Conservation (phyloP, 2,329 filamentous ascomycete genomes). For the Emydomyces testavorans region DNA sequence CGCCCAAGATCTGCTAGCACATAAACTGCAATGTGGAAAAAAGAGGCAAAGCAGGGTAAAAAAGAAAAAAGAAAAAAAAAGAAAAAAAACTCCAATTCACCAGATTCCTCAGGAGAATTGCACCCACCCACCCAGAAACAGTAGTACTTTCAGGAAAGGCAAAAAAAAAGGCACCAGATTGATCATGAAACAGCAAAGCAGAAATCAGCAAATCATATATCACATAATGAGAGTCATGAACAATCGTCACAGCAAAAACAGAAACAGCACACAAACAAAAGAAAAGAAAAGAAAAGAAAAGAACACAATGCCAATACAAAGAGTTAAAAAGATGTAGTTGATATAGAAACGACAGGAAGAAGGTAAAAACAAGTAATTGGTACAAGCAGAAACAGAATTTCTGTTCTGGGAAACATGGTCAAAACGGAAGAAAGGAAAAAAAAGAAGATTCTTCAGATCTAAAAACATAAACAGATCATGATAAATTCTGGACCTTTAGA, state of each 20-base stretch:
- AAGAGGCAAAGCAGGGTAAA: not conserved
- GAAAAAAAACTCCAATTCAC: slow-evolving; percentile 1
- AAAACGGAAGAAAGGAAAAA: not conserved
- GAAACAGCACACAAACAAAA: too few relatives aligned
- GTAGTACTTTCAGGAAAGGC: too few relatives aligned
- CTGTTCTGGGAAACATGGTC: not conserved
- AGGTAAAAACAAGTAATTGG: not conserved
- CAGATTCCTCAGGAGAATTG: not conserved
- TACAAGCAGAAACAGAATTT: not conserved
- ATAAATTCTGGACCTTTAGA: too few relatives aligned
- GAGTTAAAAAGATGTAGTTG: not conserved
- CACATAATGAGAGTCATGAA: too few relatives aligned
- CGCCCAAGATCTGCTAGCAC: too few relatives aligned
- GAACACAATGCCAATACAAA: not conserved
- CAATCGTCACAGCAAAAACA: too few relatives aligned
- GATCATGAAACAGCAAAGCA: too few relatives aligned
- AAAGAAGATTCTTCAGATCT: too few relatives aligned
- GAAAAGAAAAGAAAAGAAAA: not conserved
- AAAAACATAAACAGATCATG: too few relatives aligned
- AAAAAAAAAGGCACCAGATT: too few relatives aligned
- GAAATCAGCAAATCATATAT: too few relatives aligned
- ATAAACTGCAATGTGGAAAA: slow-evolving; percentile 4
- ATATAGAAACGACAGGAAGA: slow-evolving; percentile 6
- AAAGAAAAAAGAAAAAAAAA: not conserved
- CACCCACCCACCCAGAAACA: too few relatives aligned